Percentiles rank a stretch among this genome's conserved stretches.
Evolutionary conservation across 768 basidiomycete species (phyloP).

Genomic region (Hydnomerulius pinastri): DNA sequence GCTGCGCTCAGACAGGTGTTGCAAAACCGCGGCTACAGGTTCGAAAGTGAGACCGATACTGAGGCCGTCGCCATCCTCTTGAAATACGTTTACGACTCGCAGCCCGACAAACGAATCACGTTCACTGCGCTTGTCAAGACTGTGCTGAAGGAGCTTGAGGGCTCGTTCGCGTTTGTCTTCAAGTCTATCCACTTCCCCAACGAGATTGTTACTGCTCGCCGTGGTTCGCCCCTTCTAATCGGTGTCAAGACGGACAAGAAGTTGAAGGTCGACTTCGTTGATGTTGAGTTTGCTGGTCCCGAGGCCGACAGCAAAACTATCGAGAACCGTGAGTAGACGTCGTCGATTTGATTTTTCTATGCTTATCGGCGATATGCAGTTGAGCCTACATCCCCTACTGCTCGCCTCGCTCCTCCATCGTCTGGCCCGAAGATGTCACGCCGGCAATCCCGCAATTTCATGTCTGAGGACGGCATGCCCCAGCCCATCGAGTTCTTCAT

Average conservation of each 20-base stretch:
- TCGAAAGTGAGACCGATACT: slow-evolving; percentile 95
- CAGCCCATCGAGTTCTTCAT: slow-evolving; percentile 99
- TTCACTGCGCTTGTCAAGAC: slow-evolving; percentile 95
- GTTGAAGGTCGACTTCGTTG: slow-evolving; percentile 99
- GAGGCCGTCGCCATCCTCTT: slow-evolving; percentile 95
- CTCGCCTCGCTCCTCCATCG: slow-evolving; percentile 66
- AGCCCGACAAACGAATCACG: slow-evolving; percentile 78
- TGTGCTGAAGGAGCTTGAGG: slow-evolving; percentile 96
- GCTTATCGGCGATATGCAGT: slow-evolving; percentile 27
- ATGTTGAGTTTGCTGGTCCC: slow-evolving; percentile 89
- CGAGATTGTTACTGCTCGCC: slow-evolving; percentile 92
- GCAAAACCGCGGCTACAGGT: slow-evolving; percentile 93
- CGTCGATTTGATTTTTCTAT: not conserved
- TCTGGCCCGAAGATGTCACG: slow-evolving; percentile 78
- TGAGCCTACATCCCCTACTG: slow-evolving; percentile 53
- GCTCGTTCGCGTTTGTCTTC: slow-evolving; percentile 99
- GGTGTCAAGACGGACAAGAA: slow-evolving; percentile 99
- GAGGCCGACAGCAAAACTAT: slow-evolving; percentile 52
- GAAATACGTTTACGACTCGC: slow-evolving; percentile 96
- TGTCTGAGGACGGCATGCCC: slow-evolving; percentile 97
- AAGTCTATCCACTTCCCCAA: slow-evolving; percentile 95
- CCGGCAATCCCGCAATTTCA: slow-evolving; percentile 96
- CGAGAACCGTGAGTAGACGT: slow-evolving; percentile 41
- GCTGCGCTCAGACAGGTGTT: slow-evolving; percentile 87
- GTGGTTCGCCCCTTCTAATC: slow-evolving; percentile 93